Base-by-base conservation (phyloP, 1,284 basidiomycete species). In the Tylopilus sp. region DNA sequence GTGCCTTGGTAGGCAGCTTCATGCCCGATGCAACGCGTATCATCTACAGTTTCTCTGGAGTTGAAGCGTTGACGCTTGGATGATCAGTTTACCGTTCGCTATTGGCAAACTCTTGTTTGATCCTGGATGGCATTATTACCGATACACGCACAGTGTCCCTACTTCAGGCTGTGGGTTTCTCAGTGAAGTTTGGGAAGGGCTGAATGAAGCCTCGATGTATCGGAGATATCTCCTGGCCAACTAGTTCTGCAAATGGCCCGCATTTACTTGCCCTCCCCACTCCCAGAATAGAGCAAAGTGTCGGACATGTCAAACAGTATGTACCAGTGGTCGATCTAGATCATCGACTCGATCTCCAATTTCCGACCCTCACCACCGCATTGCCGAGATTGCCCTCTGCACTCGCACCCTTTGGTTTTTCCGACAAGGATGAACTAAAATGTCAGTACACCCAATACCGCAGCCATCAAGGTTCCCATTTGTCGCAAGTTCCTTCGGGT, bases 361-460 rank as follows among this genome's bases (percentile, higher is more conserved):
- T 94, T 65, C 94, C 93, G 0, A 94, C 89, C 0, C 80, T 92
- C 37, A 76, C 80, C 61, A 82, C 79, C n/a, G 85, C 90, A 0
- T 70, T 88, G 4, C 82, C 84, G 1, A 80, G 89, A 11, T 77
- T 95, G 0, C 92, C 93, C 0, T 81, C 93, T 55, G 80, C 83
- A 10, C 82, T 98, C 9, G 76, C 98, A 11, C 94, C 94, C 0
- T 98, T 98, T 65, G 92, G n/a, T n/a, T n/a, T n/a, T n/a, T n/a
- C n/a, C n/a, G n/a, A n/a, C n/a, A n/a, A n/a, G n/a, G n/a, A n/a
- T n/a, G n/a, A n/a, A n/a, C n/a, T n/a, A n/a, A n/a, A n/a, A n/a
- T n/a, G n/a, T n/a, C n/a, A n/a, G n/a, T n/a, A n/a, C n/a, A n/a
- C n/a, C n/a, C n/a, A n/a, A n/a, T n/a, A n/a, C n/a, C n/a, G n/a